Base-by-base conservation (phyloP, 768 basidiomycete genomes). In the Artomyces pyxidatus region DNA sequence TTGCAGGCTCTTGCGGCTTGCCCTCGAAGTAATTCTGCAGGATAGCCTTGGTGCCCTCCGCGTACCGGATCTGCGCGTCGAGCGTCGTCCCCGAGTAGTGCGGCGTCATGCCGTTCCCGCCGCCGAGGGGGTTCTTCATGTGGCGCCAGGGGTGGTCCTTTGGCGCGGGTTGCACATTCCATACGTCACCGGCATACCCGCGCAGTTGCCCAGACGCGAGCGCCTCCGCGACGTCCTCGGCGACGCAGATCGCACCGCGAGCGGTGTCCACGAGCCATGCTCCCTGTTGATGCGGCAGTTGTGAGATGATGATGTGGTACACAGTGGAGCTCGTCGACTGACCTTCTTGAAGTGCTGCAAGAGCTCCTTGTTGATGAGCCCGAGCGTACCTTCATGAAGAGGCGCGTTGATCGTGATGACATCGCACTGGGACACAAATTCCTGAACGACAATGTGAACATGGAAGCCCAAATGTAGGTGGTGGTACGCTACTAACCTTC, bases 261-360 rank as follows among this genome's bases (percentile, higher is more conserved):
- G 69, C 68, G 8, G 69, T 70, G 66, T 74, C 73, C 59, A 74
- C 71, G 44, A 73, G 61, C 68, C 68, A 71, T 4, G 71, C 55
- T 27, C 37, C 48, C 45, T 46, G 19, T n/a, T n/a, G 21, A 28
- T 9, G 32, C 14, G 48, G 9, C 11, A 10, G 16, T n/a, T 9
- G 10, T 45, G 11, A 28, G 50, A 7, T 27, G 19, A 28, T 27
- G 19, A 19, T 14, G 21, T 3, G 23, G 30, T 6, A 12, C n/a
- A 22, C 12, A n/a, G 8, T 12, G 14, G 9, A 22, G n/a, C 11
- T 22, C 14, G 12, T 9, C 17, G 16, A 30, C 37, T 27, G 69
- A 51, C 54, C 35, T 66, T 63, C 63, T 75, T 75, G 61, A 74
- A 62, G 56, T 69, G 68, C 51, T 58, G 51, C 40, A 74, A 57